These are phyloP conservation scores for Triticum timopheevii DNA, from an alignment of 176 grass and related monocot genomes.

Conservation along the genomic window DNA sequence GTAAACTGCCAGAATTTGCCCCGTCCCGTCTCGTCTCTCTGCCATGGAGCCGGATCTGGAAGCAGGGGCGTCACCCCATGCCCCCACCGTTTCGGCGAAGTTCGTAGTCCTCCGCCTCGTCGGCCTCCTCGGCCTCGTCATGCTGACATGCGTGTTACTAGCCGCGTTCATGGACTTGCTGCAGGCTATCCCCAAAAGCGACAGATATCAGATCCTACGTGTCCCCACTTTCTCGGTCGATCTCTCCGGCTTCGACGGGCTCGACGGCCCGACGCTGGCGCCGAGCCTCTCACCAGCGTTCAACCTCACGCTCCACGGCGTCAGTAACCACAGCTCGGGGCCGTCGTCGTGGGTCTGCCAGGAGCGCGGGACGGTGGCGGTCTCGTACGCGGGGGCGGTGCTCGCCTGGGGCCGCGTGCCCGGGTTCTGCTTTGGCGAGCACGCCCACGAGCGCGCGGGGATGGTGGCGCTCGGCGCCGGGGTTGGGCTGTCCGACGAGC, in stretches of 20 bases:
- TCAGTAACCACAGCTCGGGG: neutral
- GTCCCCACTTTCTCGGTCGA: neutral
- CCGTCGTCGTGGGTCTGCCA: neutral
- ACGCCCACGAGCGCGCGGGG: neutral
- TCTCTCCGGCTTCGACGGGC: slow-evolving; percentile 10
- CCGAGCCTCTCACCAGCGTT: neutral
- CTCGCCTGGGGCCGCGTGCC: slow-evolving; percentile 30
- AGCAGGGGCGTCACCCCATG: neutral
- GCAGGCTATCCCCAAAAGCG: neutral
- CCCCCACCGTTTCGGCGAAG: neutral
- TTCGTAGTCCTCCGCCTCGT: too few species aligned
- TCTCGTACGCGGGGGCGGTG: slow-evolving; percentile 19
- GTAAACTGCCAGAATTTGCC: neutral
- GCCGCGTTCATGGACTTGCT: neutral
- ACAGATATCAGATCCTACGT: neutral
- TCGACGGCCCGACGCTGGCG: neutral
- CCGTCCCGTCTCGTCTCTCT: neutral
- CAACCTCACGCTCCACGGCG: slow-evolving; percentile 6
- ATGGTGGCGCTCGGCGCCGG: slow-evolving; percentile 9
- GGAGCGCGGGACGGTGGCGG: slow-evolving; percentile 6
- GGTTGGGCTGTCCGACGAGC: slow-evolving; percentile 16
- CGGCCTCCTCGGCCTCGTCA: neutral
- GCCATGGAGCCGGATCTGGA: neutral
- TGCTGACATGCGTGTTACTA: neutral
- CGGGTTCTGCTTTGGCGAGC: slow-evolving; percentile 3